Conservation (phyloP, 441 rosid genomes). For the Erodium moschatum region DNA sequence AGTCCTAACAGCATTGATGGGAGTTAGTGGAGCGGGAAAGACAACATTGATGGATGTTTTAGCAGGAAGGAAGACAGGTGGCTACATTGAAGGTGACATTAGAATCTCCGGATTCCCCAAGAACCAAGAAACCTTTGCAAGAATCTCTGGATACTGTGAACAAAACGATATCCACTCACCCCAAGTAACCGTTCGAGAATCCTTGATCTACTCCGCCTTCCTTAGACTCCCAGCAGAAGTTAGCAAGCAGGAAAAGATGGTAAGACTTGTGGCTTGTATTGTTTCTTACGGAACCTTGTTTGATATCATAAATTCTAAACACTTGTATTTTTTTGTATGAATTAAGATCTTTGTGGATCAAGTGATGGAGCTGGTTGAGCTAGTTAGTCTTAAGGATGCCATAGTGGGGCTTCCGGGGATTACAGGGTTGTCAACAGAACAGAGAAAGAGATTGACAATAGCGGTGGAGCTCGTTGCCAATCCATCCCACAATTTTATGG, state of each 20-base stretch:
- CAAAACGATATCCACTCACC: too few species aligned
- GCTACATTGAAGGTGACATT: background rate
- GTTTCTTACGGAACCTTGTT: background rate
- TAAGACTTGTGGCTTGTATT: background rate
- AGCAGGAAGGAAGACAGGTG: background rate
- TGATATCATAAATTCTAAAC: too few species aligned
- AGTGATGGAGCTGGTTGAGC: background rate
- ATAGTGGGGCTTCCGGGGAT: background rate
- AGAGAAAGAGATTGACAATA: background rate
- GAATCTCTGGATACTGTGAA: background rate
- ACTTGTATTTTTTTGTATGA: too few species aligned
- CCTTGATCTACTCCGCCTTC: background rate
- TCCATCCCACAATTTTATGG: background rate
- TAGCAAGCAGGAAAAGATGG: background rate
- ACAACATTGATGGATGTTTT: background rate
- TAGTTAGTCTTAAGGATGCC: background rate
- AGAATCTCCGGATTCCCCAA: background rate
- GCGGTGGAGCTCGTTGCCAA: slow-evolving; percentile 6
- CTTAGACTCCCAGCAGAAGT: background rate
- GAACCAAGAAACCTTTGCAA: background rate
- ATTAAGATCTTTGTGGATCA: background rate
- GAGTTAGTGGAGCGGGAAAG: background rate
- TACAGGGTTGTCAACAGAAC: background rate
- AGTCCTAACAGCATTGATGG: slow-evolving; percentile 5
- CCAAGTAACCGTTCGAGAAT: background rate